These are phyloP conservation scores for Phytophthora gonapodyides DNA, from an alignment of 352 stramenopile species.

Conservation along the genomic window DNA sequence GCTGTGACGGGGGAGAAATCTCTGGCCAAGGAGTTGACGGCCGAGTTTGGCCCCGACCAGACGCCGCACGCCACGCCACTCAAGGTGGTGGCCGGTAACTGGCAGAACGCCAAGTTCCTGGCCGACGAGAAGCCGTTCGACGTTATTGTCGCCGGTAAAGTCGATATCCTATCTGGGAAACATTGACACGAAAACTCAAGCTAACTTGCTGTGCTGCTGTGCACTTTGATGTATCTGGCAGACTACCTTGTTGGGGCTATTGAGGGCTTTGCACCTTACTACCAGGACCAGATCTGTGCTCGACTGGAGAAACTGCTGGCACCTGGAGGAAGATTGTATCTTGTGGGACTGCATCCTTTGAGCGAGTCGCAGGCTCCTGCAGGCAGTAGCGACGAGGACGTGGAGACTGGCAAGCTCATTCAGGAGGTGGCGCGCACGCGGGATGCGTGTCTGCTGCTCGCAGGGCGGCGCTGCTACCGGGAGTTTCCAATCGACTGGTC, in stretches of 20 bases:
- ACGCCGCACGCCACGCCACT: conserved; percentile 41
- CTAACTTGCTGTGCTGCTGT: neutral
- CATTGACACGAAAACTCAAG: conserved; percentile 1
- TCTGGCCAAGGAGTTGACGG: conserved; percentile 49
- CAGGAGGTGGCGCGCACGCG: conserved; percentile 76
- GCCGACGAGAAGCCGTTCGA: conserved; percentile 66
- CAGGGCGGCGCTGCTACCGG: conserved; percentile 85
- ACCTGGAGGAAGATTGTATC: conserved; percentile 87
- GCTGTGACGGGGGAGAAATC: conserved; percentile 76
- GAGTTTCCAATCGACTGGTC: conserved; percentile 92
- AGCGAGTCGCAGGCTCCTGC: conserved; percentile 52
- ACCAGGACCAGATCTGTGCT: conserved; percentile 69
- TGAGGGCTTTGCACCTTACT: conserved; percentile 92
- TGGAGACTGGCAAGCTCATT: conserved; percentile 46
- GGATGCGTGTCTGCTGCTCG: conserved; percentile 91
- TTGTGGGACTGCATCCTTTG: conserved; percentile 88
- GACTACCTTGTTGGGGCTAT: conserved; percentile 94
- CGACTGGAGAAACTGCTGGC: conserved; percentile 77
- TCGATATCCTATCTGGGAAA: conserved; percentile 1
- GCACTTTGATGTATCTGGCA: conserved; percentile 4
- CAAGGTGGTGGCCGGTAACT: conserved; percentile 70
- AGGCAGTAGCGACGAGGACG: conserved; percentile 25
- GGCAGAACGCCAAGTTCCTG: conserved; percentile 69
- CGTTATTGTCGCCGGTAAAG: conserved; percentile 71
- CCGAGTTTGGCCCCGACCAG: conserved; percentile 39